Evolutionary conservation across 768 basidiomycete species (phyloP), one percentile per base, ranked within the genome.

Genomic region (Russula vinacea): DNA sequence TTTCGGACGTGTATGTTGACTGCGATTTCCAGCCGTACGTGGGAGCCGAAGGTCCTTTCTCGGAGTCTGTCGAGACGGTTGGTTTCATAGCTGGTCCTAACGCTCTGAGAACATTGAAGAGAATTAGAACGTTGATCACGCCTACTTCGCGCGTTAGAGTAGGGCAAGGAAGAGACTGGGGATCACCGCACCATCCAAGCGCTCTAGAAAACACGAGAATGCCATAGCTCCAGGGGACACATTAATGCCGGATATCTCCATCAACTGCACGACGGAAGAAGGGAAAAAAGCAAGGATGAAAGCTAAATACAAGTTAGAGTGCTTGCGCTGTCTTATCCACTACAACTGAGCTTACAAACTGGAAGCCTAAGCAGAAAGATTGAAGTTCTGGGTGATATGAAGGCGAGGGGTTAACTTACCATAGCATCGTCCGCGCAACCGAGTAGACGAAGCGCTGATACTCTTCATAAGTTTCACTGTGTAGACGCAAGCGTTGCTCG

Each of bases 381-480:
- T 17, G 62, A 61, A 10, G 53, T 35, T 35, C 17, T 32, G 47
- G n/a, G 39, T 56, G 32, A 42, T 35, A 61, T 32, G 14, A 40
- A 8, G 40, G 64, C 37, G 47, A 5, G 29, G 42, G 22, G 6
- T 69, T 39, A 35, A 73, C 82, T 60, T 67, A 89, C 89, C 87
- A 90, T 51, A 89, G 76, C 86, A 90, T 87, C 62, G 81, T 84
- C 64, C 81, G 78, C 32, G 85, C 81, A 58, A 92, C 79, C n/a
- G 80, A 78, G 35, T 77, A 77, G 32, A 90, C 78, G 70, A 89
- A 88, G 29, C 76, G 79, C 62, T 83, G 80, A 70, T 89, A 89
- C 60, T 81, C 80, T 56, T 80, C 78, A 26, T 70, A 73, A 29
- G 64, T 65, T 44, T 62, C 62, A 39, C 68, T 70, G 44, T 75